Evolutionary conservation across 1,284 basidiomycete species (phyloP), one percentile per base, ranked within the genome.

Genomic region (Leccinum fallax): DNA sequence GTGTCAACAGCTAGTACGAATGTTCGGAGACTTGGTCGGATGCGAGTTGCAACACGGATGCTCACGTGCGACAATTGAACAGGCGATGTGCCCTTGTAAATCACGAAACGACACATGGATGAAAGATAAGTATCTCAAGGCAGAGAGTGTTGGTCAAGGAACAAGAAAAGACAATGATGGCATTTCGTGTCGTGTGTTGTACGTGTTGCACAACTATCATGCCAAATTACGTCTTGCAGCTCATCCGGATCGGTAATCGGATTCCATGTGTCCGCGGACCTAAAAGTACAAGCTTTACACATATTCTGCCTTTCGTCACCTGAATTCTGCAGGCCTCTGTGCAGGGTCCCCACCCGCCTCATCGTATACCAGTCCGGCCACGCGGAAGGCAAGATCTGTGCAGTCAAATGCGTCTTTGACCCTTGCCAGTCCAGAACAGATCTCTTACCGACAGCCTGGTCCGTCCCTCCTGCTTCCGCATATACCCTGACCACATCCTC

Each of bases 401-500:
- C 49, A 53, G 32, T 32, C 15, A 61, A 63, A 26, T 63, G 63
- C 59, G 58, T 64, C 24, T 51, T 57, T 21, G 21, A 57, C 19
- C 40, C 2, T 60, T 30, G 51, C 32, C 32, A 34, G 10, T 26
- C 19, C 19, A 59, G 40, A 38, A 5, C 59, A 51, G 16, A 26
- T 21, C 79, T 58, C 89, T 74, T 66, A 95, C 95, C 91, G 73
- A 97, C 94, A 16, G 93, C 92, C 66, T 93, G 89, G 15, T 85
- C 78, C 60, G 84, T 84, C 49, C 87, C 81, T 46, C 81, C 83
- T 2, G 97, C 95, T 77, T 99, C 97, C 1, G 97, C 97, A 74
- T 99, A 99, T 8, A 99, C 96, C 64, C 97, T 85, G 11, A 99
- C 97, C 52, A 97, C 97, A 74, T 99, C 96, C 76, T 99, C 97